Conservation (phyloP, 2,329 filamentous ascomycete species). For the Botrytis aclada region DNA sequence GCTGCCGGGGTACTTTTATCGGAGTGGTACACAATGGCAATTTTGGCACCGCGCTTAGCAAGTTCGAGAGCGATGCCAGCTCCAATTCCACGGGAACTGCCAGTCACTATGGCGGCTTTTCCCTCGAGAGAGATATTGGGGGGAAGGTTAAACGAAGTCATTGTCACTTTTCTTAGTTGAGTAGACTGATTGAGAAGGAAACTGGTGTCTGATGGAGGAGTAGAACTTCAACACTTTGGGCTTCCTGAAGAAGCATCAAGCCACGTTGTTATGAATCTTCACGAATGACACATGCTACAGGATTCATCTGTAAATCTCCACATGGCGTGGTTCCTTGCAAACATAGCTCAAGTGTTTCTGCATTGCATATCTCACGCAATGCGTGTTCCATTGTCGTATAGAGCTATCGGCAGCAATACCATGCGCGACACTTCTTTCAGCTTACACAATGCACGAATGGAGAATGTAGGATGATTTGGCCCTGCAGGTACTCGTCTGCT, state of each 20-base stretch:
- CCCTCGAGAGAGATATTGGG: conserved; percentile 15
- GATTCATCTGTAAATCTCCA: not conserved
- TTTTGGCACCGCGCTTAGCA: conserved; percentile 51
- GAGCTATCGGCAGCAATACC: not conserved
- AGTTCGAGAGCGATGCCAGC: conserved; percentile 55
- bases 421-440: not conserved
- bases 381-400: not conserved
- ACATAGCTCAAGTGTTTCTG: not conserved
- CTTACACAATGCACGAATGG: not conserved
- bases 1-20: conserved; percentile 37
- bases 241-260: not conserved
- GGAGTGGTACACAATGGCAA: conserved; percentile 55
- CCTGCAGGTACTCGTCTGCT: not conserved
- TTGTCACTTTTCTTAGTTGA: not conserved
- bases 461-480: not conserved
- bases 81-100: conserved; percentile 55
- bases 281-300: not conserved
- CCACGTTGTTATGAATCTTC: not conserved
- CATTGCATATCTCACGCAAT: not conserved
- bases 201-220: not conserved
- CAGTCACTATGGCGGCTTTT: conserved; percentile 31
- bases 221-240: not conserved
- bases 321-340: not conserved
- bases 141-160: not conserved
- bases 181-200: not conserved